Evolutionary conservation across 345 rosid genomes (phyloP), one percentile per base, ranked within the genome.

Genomic region (Sonneratia caseolaris): DNA sequence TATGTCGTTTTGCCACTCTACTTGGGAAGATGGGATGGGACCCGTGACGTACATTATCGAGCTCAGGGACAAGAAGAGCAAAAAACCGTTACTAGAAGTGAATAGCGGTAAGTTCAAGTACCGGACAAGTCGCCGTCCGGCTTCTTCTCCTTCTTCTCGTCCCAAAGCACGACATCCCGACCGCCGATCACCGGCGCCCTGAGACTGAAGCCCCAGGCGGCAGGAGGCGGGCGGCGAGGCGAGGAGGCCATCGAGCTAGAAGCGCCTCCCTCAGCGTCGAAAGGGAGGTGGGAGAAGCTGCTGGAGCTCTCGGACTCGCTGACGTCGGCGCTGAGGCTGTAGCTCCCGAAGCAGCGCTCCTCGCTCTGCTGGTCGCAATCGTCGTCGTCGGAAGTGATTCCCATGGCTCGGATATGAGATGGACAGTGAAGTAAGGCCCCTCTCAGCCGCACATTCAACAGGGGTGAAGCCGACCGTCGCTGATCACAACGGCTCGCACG

Each of bases 231-330:
- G 9, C 65, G 65, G 65, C 65, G 81, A 0, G 96, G 97, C 19
- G 98, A 84, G 7, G 96, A 87, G 9, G 91, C 72, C 35, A 93
- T 73, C 15, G 96, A 87, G 79, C 82, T 84, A 2, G 94, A 89
- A 37, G 90, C 87, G 8, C 80, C 93, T 35, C 53, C 70, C 40
- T 85, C 92, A 14, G 84, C 92, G 1, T 88, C 90, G 71, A 89
- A 86, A 10, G 87, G 84, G 40, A 84, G 88, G 78, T 87, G 82
- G 5, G 91, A 91, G 77, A 89, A 90, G 82, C 97, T 88, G 76
- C 93, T 88, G 24, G 91, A 87, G 75, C 97, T 96, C 85, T 92
- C 95, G 0, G 99, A 92, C 85, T 96, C 97, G 74, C 97, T 92
- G 78, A 96, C 83, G 76, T 96, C 99, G 65, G 98, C 98, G 78